Base-by-base conservation (phyloP, 306 rosid genomes). In the Begonia loranthoides region DNA sequence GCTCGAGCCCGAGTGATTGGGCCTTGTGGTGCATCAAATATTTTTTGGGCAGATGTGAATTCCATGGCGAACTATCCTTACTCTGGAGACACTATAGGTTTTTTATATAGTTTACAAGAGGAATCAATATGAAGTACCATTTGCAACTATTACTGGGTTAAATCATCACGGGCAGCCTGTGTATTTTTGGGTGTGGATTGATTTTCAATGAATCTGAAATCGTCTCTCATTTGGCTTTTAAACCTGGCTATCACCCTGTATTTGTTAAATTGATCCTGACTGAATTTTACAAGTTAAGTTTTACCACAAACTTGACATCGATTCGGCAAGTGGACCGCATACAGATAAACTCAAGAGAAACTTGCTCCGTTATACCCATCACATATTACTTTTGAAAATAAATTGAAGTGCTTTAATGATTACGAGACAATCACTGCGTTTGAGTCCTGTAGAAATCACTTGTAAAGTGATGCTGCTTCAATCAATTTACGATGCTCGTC, bases 121-220 rank as follows among this genome's bases (percentile, higher is more conserved):
- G 34, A 68, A 72, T 39, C 73, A 61, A 21, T 80, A 63, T 49
- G 66, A 70, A 61, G 68, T 79, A 1, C 95, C 95, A 17, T 73
- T 86, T 70, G 83, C 85, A 46, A 58, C 81, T 21, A 76, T 86
- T 52, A 45, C 80, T 5, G 95, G 95, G 54, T 70, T 82, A 52
- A 82, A 86, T 69, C 87, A 86, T 64, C 95, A 86, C 61, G 93
- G 85, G 9, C 93, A 76, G 58, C 79, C 87, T 3, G 79, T 86
- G n/a, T 52, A 64, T 82, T 63, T 79, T 82, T 68, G 95, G 93
- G 41, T 86, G 93, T 57, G 93, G 83, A 3, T 66, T 86, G 60
- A 60, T 86, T 55, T 58, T 64, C 38, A 73, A 74, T 49, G 95
- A 82, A 56, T 74, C 88, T n/a, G 93, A n/a, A 86, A 54, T 60